Evolutionary conservation across 352 stramenopile genomes (phyloP), one percentile per base, ranked within the genome.

Genomic region (Hyaloperonospora brassicae): DNA sequence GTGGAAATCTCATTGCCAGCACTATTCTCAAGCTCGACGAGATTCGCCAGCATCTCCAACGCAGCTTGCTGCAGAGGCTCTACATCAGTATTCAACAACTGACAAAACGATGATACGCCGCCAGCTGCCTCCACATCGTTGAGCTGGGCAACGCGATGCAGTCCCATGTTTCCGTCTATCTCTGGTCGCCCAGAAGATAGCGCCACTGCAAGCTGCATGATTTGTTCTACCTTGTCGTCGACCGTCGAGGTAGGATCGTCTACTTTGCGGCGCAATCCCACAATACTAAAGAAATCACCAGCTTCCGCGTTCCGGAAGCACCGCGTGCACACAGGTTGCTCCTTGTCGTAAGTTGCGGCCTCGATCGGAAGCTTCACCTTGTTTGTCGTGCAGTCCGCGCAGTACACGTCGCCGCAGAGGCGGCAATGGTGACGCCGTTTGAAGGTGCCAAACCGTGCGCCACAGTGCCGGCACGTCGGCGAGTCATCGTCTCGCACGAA

Each of bases 81-180:
- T 1, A 75, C 59, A 23, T 84, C 72, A 0, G 68, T 79, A 9
- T 68, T 59, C 0, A 92, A 60, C 34, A 94, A 43, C 12, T 85
- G 63, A 45, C 79, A 91, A 39, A 94, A 89, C 8, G 79, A 80
- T 1, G 58, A 57, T 17, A 94, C 70, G 6, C 84, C 84, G 34
- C 84, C 84, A n/a, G 79, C 81, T 5, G 77, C 74, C 48, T 90
- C 81, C 14, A 94, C 69, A 56, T 94, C 84, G 55, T 94, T 94
- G 2, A 94, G 65, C 60, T 94, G 81, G 14, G 79, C 72, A 17
- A 94, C 68, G 48, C 75, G 79, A 45, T 92, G 79, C 1, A 79
- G 44, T 0, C 84, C 84, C 73, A 94, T 84, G 10, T 79, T 79
- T 23, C 47, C 55, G 11, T 76, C 57, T 0, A 72, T 86, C 57